These are phyloP conservation scores for Phoma sp. DNA, from an alignment of 2,329 filamentous ascomycete genomes.

Conservation along the genomic window DNA sequence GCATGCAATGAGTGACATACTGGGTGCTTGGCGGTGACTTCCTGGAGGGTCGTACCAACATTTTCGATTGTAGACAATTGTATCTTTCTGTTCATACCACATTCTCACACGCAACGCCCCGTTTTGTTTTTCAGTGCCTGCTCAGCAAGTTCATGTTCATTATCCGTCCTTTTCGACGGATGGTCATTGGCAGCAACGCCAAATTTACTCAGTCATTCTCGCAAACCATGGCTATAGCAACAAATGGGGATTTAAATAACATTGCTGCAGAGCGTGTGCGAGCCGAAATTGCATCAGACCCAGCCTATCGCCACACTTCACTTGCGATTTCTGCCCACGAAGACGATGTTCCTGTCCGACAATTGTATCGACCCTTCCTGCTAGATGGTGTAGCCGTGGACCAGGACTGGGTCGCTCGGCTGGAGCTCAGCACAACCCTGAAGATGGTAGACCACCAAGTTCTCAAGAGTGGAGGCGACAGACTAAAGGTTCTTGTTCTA, in stretches of 20 bases:
- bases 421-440: conserved; percentile 63
- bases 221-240: conserved; percentile 10
- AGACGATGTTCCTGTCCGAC: conserved; percentile 57
- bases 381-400: conserved; percentile 47
- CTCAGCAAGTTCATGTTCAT: background rate
- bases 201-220: background rate
- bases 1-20: background rate
- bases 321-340: conserved; percentile 57
- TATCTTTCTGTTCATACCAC: no score
- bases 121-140: background rate
- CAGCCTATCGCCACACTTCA: conserved; percentile 28
- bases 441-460: conserved; percentile 61
- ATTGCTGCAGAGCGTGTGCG: conserved; percentile 26
- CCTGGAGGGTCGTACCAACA: no score
- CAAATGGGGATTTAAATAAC: conserved; percentile 37
- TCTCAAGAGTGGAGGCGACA: conserved; percentile 39
- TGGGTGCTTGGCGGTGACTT: background rate
- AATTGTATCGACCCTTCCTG: conserved; percentile 66
- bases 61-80: no score
- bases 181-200: background rate
- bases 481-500: conserved; percentile 65
- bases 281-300: conserved; percentile 19
- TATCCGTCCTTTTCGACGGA: background rate
- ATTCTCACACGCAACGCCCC: no score
- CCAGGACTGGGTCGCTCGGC: conserved; percentile 62